Evolutionary conservation across 208 protist species (phyloP), one percentile per base, ranked within the genome.

Genomic region (Angomonas deanei): DNA sequence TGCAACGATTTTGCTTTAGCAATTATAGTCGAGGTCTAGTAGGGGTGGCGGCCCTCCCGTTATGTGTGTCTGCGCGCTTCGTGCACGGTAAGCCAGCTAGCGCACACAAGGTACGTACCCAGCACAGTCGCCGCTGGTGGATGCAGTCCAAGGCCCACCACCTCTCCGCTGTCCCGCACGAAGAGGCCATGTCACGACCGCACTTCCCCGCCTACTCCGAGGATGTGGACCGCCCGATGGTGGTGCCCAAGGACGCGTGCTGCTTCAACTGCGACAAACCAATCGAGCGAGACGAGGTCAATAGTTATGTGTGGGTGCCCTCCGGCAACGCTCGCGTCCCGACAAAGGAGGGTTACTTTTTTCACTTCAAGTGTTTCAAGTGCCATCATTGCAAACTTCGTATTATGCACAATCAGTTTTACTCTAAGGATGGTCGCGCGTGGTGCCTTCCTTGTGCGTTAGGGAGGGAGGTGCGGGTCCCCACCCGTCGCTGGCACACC

Each of bases 341-440:
- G 31, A 96, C 89, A 10, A 53, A 46, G 65, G 78, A 92, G 69
- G 89, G 89, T 32, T 96, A 96, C 74, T 92, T 96, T 55, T 96
- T 96, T 63, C 89, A 96, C 67, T 82, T 90, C 57, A 70, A 74
- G 36, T 96, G 89, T 78, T 96, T 96, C 78, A 96, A 96, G 70
- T 96, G 89, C 58, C 85, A 78, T 76, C 73, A 82, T 52, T 96
- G 89, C 70, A 88, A 88, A 69, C 78, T 83, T 57, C 78, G 89
- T 30, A 80, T 96, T 23, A 81, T 91, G 33, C 86, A 96, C 78
- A 96, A 96, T 61, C 80, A 93, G 62, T 96, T 96, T 63, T 93
- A 91, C 75, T 92, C 86, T 6, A 91, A 93, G 77, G 86, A 93
- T 61, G 80, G 79, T 13, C 71, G 67, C 17, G 89, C 89, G 66